These are phyloP conservation scores for Euphorbia lathyris DNA, from an alignment of 345 rosid species.

Conservation along the genomic window DNA sequence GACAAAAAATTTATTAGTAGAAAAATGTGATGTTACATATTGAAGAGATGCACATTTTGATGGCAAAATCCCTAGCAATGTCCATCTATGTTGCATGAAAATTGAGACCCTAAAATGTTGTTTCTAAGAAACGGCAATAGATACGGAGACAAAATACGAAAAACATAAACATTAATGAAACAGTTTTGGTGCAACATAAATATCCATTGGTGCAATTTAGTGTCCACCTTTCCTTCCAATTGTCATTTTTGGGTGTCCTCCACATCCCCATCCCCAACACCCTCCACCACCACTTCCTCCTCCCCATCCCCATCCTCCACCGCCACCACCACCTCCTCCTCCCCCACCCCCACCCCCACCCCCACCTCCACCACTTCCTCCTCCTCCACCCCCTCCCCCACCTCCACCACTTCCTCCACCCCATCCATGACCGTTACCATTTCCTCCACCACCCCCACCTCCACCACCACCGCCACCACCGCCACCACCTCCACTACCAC, in stretches of 20 bases:
- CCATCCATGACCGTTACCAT: constrained; percentile 16
- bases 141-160: too few relatives aligned
- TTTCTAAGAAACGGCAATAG: too few relatives aligned
- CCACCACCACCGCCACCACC: constrained; percentile 15
- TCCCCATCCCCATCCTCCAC: constrained; percentile 15
- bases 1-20: too few relatives aligned
- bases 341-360: constrained; percentile 40
- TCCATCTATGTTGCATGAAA: too few relatives aligned
- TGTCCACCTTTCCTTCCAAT: constrained; percentile 3
- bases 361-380: constrained; percentile 32
- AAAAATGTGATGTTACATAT: too few relatives aligned
- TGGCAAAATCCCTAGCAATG: neutral
- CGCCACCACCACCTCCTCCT: constrained; percentile 13
- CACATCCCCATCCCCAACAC: constrained; percentile 58
- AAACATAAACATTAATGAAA: too few relatives aligned
- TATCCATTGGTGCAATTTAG: neutral
- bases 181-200: too few relatives aligned
- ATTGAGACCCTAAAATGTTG: too few relatives aligned
- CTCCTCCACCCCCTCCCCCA: constrained; percentile 9
- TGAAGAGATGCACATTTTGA: neutral
- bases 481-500: constrained; percentile 5
- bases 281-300: constrained; percentile 35
- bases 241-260: constrained; percentile 22
- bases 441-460: constrained; percentile 22
- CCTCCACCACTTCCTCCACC: constrained; percentile 18